These are phyloP conservation scores for Bacidia rubella DNA, from an alignment of 495 filamentous ascomycete genomes.

Conservation along the genomic window DNA sequence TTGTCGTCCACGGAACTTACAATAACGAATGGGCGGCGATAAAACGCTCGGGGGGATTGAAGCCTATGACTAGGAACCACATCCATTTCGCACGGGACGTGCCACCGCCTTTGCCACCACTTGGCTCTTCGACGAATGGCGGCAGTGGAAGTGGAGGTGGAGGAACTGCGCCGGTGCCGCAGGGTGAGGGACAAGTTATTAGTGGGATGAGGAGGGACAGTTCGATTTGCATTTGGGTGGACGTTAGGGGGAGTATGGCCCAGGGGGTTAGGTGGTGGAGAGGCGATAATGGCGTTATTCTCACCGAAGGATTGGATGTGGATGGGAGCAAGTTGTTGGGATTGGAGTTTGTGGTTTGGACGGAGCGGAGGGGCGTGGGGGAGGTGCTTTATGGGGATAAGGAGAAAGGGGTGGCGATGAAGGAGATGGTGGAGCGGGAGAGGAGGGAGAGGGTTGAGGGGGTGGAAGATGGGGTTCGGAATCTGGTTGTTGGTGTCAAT, in stretches of 20 bases:
- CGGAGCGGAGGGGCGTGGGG: slow-evolving; percentile 35
- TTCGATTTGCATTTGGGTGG: slow-evolving; percentile 67
- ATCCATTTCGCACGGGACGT: slow-evolving; percentile 72
- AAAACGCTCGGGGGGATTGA: slow-evolving; percentile 56
- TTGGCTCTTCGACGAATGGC: too few species aligned
- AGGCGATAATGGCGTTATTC: slow-evolving; percentile 70
- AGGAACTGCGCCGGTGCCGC: neutral
- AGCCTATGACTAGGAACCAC: slow-evolving; percentile 68
- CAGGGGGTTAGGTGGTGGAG: slow-evolving; percentile 66
- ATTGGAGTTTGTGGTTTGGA: slow-evolving; percentile 37
- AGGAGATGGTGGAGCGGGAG: slow-evolving; percentile 49
- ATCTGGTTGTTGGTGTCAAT: neutral
- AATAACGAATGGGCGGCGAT: slow-evolving; percentile 63
- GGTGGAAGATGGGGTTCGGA: slow-evolving; percentile 20
- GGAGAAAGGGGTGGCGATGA: slow-evolving; percentile 43
- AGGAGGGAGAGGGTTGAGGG: slow-evolving; percentile 39
- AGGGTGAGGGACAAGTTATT: slow-evolving; percentile 39
- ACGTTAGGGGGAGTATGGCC: slow-evolving; percentile 52
- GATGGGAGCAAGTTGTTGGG: slow-evolving; percentile 6
- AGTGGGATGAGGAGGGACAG: slow-evolving; percentile 75
- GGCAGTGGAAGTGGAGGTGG: slow-evolving; percentile 12
- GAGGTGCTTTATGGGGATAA: slow-evolving; percentile 23
- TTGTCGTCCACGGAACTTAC: slow-evolving; percentile 79
- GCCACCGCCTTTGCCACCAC: slow-evolving; percentile 26
- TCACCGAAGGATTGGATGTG: slow-evolving; percentile 29